A percentile compares a stretch with the other conserved stretches of the same genome.
These are phyloP conservation scores for Paecilomyces niveus DNA, from an alignment of 2,329 filamentous ascomycete genomes.

Conservation along the genomic window DNA sequence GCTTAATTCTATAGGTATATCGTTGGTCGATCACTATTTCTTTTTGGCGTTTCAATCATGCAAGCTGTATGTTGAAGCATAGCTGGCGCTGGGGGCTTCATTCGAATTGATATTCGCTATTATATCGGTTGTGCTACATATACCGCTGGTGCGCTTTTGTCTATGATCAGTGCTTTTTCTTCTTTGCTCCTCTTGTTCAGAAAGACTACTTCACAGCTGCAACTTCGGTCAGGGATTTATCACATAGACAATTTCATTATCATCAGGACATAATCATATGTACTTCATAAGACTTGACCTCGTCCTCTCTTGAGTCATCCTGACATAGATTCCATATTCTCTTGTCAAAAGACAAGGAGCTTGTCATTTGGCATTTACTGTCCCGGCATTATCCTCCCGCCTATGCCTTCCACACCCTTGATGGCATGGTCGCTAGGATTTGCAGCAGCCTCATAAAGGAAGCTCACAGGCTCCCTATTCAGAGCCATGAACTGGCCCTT, in stretches of 20 bases:
- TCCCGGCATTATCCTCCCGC: constrained; percentile 34
- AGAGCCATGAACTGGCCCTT: constrained; percentile 89
- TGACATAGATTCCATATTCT: not conserved
- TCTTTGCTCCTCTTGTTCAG: not conserved
- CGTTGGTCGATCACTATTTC: not conserved
- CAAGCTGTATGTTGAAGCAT: constrained; percentile 3
- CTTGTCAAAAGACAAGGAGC: not conserved
- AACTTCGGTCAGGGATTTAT: not conserved
- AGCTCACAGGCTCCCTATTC: constrained; percentile 73
- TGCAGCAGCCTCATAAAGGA: constrained; percentile 88
- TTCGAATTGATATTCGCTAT: not conserved
- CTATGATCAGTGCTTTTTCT: not conserved
- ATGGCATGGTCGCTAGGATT: constrained; percentile 77
- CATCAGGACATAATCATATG: not conserved
- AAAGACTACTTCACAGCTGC: constrained; percentile 7
- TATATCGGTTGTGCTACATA: constrained; percentile 9
- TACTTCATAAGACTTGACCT: not conserved
- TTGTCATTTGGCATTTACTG: constrained; percentile 19
- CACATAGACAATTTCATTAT: not conserved
- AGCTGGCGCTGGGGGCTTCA: constrained; percentile 3
- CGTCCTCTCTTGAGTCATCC: not conserved
- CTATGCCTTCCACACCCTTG: constrained; percentile 34
- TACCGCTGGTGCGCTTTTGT: not conserved
- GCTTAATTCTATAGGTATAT: constrained; percentile 9
- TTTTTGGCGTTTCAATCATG: not conserved